Evolutionary conservation across 2,329 filamentous ascomycete species (phyloP).

Genomic region (Fusarium irregulare): DNA sequence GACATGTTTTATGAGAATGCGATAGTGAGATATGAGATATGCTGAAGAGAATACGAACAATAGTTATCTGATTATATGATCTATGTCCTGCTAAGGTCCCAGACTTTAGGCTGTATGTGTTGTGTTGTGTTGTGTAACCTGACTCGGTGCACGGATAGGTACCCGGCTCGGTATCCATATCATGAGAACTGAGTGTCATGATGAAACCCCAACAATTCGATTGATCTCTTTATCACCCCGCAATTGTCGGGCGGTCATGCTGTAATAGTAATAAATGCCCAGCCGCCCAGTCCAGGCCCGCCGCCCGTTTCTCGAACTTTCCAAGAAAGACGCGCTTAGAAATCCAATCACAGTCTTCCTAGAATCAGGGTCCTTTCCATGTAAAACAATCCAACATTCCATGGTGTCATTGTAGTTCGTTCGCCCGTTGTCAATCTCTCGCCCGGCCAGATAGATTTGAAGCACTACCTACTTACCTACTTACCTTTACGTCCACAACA

Average conservation of each 20-base stretch:
- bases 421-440: background rate
- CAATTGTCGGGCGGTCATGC: conserved; percentile 10
- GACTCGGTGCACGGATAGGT: background rate
- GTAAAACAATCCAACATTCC: conserved; percentile 1
- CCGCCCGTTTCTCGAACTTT: conserved; percentile 44
- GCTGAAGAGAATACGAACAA: background rate
- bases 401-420: conserved; percentile 13
- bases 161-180: background rate
- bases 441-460: background rate
- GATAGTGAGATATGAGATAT: background rate
- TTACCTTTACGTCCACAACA: background rate
- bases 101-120: background rate
- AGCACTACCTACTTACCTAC: background rate
- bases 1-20: background rate
- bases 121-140: background rate
- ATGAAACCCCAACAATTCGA: background rate
- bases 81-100: background rate
- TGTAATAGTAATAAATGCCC: background rate
- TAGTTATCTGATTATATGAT: background rate
- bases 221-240: conserved; percentile 16
- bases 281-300: background rate
- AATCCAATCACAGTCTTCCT: conserved; percentile 42
- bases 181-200: conserved; percentile 29
- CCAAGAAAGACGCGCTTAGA: conserved; percentile 45
- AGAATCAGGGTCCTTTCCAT: conserved; percentile 12